phyloP scores from a whole-genome alignment of 371 early-diverging fungal genomes.

The Mucor piriformis region DNA sequence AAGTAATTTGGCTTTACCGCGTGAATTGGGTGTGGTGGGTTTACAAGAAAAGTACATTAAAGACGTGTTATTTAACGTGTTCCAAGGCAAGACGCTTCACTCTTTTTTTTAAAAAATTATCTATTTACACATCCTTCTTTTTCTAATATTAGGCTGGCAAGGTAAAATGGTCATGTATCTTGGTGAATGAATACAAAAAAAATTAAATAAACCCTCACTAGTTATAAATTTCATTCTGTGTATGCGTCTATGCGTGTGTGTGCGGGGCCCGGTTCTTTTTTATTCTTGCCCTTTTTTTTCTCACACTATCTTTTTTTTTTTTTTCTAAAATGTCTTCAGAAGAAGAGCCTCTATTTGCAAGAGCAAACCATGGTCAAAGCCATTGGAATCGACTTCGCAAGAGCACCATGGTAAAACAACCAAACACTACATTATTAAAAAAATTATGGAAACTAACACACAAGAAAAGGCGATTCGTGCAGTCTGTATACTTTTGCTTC shows the following conservation, averaged over 20 bases:
- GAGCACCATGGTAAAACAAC: conserved; percentile 30
- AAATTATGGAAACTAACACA: too few species aligned
- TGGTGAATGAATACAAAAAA: background rate
- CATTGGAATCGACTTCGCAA: conserved; percentile 36
- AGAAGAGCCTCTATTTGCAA: conserved; percentile 10
- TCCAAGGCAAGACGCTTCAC: conserved; percentile 25
- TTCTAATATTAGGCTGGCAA: conserved; percentile 25
- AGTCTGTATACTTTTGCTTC: conserved; percentile 17
- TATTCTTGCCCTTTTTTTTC: conserved; percentile 5
- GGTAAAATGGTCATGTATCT: conserved; percentile 39
- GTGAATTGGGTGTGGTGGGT: conserved; percentile 32
- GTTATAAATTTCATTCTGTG: too few species aligned
- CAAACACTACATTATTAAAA: background rate
- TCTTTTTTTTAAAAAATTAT: background rate
- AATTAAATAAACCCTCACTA: too few species aligned
- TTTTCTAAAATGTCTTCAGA: conserved; percentile 10
- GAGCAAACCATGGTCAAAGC: background rate
- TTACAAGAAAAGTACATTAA: conserved; percentile 38
- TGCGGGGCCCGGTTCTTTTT: background rate
- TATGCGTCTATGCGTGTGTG: too few species aligned
- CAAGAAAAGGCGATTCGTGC: conserved; percentile 17
- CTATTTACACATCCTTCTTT: background rate
- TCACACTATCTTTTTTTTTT: background rate
- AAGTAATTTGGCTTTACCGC: conserved; percentile 28
- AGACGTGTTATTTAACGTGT: conserved; percentile 31